Conservation (phyloP, 257 asterid genomes). For the Fraxinus excelsior region DNA sequence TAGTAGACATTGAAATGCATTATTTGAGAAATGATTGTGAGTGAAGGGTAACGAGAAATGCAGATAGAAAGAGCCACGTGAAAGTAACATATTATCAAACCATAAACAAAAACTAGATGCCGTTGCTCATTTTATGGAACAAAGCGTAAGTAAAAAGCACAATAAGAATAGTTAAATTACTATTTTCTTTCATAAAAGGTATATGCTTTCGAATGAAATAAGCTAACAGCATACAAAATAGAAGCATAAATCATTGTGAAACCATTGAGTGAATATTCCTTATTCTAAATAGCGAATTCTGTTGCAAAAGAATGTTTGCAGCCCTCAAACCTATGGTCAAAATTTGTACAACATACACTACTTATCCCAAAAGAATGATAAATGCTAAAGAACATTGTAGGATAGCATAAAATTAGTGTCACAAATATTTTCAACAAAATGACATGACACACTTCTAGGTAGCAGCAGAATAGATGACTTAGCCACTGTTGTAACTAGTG, state of each 20-base stretch:
- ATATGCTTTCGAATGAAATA: neutral
- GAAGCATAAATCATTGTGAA: neutral
- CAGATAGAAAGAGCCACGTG: constrained; percentile 13
- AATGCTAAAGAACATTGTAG: neutral
- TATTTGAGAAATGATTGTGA: constrained; percentile 18
- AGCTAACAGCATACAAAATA: neutral
- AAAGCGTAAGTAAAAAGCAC: neutral
- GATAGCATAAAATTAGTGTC: neutral
- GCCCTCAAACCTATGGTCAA: neutral
- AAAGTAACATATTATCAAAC: neutral
- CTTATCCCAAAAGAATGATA: neutral
- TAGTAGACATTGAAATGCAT: constrained; percentile 19
- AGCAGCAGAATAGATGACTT: neutral
- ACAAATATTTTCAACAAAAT: neutral
- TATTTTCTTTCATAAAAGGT: constrained; percentile 2
- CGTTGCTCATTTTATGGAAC: neutral
- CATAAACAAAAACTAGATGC: constrained; percentile 10
- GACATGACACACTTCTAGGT: neutral
- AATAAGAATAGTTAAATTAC: neutral
- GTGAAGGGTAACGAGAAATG: neutral
- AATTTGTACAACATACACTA: neutral
- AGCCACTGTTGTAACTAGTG: neutral
- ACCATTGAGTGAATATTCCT: constrained; percentile 12
- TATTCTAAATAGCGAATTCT: neutral
- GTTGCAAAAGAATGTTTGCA: constrained; percentile 4